These are phyloP conservation scores for Liriodendron chinense DNA, from an alignment of 164 flowering plant genomes.

Conservation along the genomic window DNA sequence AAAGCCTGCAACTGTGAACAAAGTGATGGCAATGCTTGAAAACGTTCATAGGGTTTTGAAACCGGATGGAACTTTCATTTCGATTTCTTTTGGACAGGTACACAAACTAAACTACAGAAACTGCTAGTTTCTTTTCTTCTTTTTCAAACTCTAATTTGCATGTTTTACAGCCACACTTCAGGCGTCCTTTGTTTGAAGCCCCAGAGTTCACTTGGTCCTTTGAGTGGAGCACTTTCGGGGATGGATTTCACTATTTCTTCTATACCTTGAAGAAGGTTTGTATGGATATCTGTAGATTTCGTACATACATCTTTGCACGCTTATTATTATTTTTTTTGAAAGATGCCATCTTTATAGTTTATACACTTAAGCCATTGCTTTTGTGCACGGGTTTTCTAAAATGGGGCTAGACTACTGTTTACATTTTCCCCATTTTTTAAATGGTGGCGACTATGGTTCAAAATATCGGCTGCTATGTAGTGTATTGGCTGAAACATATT, in stretches of 20 bases:
- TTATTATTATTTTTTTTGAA: too few relatives aligned
- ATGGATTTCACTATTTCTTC: constrained; percentile 87
- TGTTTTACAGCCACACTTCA: constrained; percentile 76
- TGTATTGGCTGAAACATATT: too few relatives aligned
- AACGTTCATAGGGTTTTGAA: constrained; percentile 80
- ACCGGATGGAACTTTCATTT: constrained; percentile 75
- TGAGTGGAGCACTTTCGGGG: constrained; percentile 84
- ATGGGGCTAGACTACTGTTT: too few relatives aligned
- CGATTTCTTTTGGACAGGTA: constrained; percentile 94
- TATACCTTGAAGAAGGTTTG: constrained; percentile 72
- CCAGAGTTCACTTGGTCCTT: constrained; percentile 80
- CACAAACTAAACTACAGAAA: neutral
- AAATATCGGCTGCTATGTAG: too few relatives aligned
- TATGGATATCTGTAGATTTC: neutral
- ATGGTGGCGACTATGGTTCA: too few relatives aligned
- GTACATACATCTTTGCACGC: too few relatives aligned
- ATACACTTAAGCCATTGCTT: too few relatives aligned
- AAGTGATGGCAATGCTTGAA: constrained; percentile 72
- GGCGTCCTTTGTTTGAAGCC: constrained; percentile 72
- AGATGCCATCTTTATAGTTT: too few relatives aligned
- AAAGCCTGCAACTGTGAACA: constrained; percentile 48
- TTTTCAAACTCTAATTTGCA: neutral
- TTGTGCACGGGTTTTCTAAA: too few relatives aligned
- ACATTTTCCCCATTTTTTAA: too few relatives aligned
- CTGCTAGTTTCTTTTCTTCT: neutral